Conservation (phyloP, 1,284 basidiomycete species). For the Xerocomus nothofagi region DNA sequence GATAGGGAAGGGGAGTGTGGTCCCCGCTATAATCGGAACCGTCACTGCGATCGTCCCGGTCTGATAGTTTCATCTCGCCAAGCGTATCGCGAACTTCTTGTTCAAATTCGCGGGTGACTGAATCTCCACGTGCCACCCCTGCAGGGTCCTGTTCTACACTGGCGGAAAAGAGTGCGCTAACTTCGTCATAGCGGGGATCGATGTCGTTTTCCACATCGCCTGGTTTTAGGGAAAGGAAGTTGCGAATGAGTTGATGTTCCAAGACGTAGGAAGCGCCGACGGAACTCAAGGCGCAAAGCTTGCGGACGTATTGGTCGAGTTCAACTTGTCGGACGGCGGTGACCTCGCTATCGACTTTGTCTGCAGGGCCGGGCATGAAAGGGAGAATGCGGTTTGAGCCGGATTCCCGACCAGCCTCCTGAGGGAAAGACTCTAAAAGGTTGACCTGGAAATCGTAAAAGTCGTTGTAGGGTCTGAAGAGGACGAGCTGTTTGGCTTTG, state of each 20-base stretch:
- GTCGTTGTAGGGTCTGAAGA: slow-evolving; percentile 96
- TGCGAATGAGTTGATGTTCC: slow-evolving; percentile 77
- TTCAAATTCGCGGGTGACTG: slow-evolving; percentile 35
- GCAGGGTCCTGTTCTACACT: slow-evolving; percentile 34
- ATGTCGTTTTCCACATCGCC: slow-evolving; percentile 81
- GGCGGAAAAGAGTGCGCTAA: slow-evolving; percentile 52
- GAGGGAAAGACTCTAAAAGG: slow-evolving; percentile 83
- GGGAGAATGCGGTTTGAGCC: slow-evolving; percentile 77
- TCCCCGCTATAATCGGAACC: slow-evolving; percentile 65
- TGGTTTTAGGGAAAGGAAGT: slow-evolving; percentile 84
- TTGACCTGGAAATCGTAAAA: slow-evolving; percentile 98
- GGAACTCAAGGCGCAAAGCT: slow-evolving; percentile 68
- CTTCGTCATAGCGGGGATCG: slow-evolving; percentile 55
- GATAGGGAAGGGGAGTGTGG: slow-evolving; percentile 39
- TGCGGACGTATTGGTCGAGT: slow-evolving; percentile 85
- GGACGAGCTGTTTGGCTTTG: slow-evolving; percentile 77
- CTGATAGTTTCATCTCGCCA: slow-evolving; percentile 44
- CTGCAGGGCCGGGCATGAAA: slow-evolving; percentile 93
- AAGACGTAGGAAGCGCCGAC: slow-evolving; percentile 79
- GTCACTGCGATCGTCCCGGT: slow-evolving; percentile 47
- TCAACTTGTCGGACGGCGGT: slow-evolving; percentile 83
- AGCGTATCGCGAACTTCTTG: slow-evolving; percentile 49
- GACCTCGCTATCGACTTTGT: slow-evolving; percentile 82
- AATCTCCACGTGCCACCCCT: slow-evolving; percentile 30
- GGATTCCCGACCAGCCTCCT: slow-evolving; percentile 80